phyloP scores from a whole-genome alignment of 805 yeast genomes.

The Candida yuanshanica region DNA sequence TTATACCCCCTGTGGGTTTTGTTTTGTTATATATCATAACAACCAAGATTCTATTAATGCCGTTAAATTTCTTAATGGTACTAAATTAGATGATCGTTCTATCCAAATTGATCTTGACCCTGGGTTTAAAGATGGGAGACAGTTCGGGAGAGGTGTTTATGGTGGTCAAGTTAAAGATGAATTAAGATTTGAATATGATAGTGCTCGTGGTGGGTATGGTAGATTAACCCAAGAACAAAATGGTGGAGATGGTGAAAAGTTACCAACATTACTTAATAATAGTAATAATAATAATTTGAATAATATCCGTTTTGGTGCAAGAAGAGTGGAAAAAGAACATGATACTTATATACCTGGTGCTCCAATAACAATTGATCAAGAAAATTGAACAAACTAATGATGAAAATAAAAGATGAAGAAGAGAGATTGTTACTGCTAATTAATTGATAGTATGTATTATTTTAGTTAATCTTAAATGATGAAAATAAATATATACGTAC shows the following conservation, averaged over 20 bases:
- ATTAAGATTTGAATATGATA: constrained; percentile 42
- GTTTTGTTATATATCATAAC: constrained; percentile 74
- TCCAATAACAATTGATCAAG: neutral
- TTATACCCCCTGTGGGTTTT: constrained; percentile 94
- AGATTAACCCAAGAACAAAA: constrained; percentile 7
- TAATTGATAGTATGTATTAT: too few species aligned
- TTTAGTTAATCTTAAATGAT: neutral
- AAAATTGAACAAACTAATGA: neutral
- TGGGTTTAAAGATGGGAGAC: constrained; percentile 93
- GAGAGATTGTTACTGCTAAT: too few species aligned
- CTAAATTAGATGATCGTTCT: constrained; percentile 76
- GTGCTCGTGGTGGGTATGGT: constrained; percentile 42
- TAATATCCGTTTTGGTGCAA: constrained; percentile 27
- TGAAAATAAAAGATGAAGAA: constrained; percentile 6
- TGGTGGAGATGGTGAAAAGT: constrained; percentile 17
- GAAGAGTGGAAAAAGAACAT: constrained; percentile 18
- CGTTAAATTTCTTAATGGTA: constrained; percentile 73
- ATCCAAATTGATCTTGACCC: constrained; percentile 91
- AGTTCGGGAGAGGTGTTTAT: constrained; percentile 85
- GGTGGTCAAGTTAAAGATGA: constrained; percentile 93
- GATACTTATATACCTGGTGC: neutral
- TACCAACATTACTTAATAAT: constrained; percentile 1
- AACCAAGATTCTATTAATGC: constrained; percentile 75
- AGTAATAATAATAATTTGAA: too few species aligned
- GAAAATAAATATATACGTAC: too few species aligned